Evolutionary conservation across 177 flowering plant species (phyloP).

Genomic region (Vitis hybrid): DNA sequence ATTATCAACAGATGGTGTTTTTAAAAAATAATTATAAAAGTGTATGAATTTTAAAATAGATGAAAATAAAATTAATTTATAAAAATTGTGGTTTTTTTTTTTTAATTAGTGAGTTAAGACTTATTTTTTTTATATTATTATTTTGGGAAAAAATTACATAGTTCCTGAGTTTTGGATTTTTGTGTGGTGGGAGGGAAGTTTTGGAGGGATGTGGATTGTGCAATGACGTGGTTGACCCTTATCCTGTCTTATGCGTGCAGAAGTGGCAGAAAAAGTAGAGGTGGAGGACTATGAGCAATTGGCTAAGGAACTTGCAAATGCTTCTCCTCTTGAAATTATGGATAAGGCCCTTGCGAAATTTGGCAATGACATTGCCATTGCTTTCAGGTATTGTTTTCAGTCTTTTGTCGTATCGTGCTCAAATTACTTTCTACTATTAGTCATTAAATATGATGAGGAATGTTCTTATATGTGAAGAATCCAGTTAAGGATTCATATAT

Average conservation of each 20-base stretch:
- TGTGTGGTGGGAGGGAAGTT: neutral
- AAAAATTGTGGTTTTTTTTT: too few species aligned
- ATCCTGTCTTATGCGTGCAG: conserved; percentile 25
- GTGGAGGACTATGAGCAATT: conserved; percentile 57
- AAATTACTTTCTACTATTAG: neutral
- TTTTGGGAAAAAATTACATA: too few species aligned
- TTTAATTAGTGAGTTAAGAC: too few species aligned
- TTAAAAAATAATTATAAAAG: too few species aligned
- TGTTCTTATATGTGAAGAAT: neutral
- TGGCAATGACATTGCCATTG: conserved; percentile 89
- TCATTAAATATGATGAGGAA: neutral
- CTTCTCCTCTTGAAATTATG: conserved; percentile 89
- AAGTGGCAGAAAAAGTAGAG: conserved; percentile 42
- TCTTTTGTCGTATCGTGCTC: neutral
- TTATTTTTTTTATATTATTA: too few species aligned
- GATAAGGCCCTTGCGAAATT: conserved; percentile 81
- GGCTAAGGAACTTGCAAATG: conserved; percentile 65
- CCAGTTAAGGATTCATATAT: too few species aligned
- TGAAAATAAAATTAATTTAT: too few species aligned
- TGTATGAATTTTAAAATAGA: too few species aligned
- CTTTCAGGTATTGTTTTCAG: conserved; percentile 65
- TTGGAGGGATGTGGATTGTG: neutral
- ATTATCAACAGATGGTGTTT: too few species aligned
- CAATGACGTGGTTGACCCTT: conserved; percentile 1
- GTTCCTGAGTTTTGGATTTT: neutral